Base-by-base conservation (phyloP, 2,329 filamentous ascomycete genomes). In the Fusarium buharicum region DNA sequence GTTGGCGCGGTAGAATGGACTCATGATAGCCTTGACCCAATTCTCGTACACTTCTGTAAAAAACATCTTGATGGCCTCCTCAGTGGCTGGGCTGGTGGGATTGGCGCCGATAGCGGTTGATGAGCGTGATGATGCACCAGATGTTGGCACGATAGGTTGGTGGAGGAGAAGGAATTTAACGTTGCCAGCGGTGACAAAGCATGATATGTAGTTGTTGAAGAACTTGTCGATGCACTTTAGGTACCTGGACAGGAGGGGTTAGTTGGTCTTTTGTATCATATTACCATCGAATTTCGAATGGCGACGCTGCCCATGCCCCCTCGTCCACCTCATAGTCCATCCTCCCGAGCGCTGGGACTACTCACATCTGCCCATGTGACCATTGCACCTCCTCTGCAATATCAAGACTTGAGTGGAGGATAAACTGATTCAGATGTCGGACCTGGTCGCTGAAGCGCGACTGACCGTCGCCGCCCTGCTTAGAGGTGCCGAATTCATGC, bases 21-120 rank as follows among this genome's bases (percentile, higher is more conserved):
- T 98, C 95, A 99, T 98, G 55, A 93, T 88, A 12, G 93, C 91
- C 83, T 99, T 99, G 65, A 97, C 86, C 89, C 94, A 99, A 68
- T 89, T 92, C 78, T 99, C 95, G 78, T 97, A 98, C 12, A 97
- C 91, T 74, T 99, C 95, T 14, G 85, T 84, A 80, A 99, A 97
- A 80, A 98, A 99, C 77, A 92, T 92, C 74, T 92, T 88, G 69
- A 98, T 91, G 5, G 95, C 94, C 79, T 99, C 95, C 78, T 99
- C 95, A 6, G 94, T 96, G 74, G 94, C 92, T 6, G 92, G 89
- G 56, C 89, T 91, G 3, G 89, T 94, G 0, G 94, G 94, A 75
- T 97, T 97, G 66, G 90, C 88, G 52, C 87, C 90, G 55, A 92
- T 89, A 36, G 87, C 87, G n/a, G 89, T 89, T 59, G 85, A 87